Percentiles rank a stretch among this genome's conserved stretches.
Evolutionary conservation across 805 yeast genomes (phyloP).

Genomic region (Gaillardinia entomophila): DNA sequence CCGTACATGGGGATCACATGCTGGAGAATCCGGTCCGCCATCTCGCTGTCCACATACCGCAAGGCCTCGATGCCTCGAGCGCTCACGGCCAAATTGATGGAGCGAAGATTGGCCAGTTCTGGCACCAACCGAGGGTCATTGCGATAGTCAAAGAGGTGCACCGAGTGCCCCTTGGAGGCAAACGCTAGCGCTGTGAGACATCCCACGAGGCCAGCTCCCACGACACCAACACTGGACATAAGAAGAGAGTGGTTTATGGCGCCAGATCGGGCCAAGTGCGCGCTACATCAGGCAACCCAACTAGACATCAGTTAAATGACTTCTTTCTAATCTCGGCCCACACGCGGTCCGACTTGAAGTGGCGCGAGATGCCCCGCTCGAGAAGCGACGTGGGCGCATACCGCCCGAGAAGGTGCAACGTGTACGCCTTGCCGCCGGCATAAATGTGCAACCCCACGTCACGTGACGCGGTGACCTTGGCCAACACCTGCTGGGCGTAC

Average conservation of each 20-base stretch:
- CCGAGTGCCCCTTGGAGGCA: conserved; percentile 63
- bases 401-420: conserved; percentile 10
- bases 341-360: conserved; percentile 21
- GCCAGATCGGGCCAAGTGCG: too few relatives aligned
- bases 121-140: conserved; percentile 50
- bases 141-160: conserved; percentile 68
- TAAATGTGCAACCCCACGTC: conserved; percentile 24
- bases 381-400: conserved; percentile 20
- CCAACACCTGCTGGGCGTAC: conserved; percentile 20
- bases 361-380: conserved; percentile 13
- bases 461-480: conserved; percentile 8
- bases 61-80: conserved; percentile 76
- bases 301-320: background rate
- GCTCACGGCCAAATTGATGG: conserved; percentile 86
- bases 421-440: conserved; percentile 17
- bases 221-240: conserved; percentile 41
- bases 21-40: conserved; percentile 51
- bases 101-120: conserved; percentile 40
- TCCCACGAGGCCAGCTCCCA: conserved; percentile 93
- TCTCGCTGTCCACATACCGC: conserved; percentile 49
- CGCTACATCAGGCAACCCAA: too few relatives aligned
- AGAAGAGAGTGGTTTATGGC: too few relatives aligned
- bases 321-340: conserved; percentile 4
- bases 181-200: conserved; percentile 79
- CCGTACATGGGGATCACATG: conserved; percentile 82